These are phyloP conservation scores for Retiboletus flavoniger DNA, from an alignment of 1,284 basidiomycete genomes.

Conservation along the genomic window DNA sequence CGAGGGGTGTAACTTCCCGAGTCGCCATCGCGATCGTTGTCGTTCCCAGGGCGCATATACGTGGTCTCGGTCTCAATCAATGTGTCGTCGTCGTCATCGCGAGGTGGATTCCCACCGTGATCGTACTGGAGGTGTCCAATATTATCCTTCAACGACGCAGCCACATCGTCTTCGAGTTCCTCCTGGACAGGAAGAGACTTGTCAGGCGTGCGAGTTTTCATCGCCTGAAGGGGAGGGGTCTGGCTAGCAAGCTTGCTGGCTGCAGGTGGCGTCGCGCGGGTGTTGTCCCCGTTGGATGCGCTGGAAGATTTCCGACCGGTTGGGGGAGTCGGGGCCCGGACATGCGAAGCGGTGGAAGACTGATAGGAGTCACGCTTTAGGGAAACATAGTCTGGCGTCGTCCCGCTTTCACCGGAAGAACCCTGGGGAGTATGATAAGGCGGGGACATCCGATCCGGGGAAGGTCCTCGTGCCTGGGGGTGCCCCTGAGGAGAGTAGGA, in stretches of 20 bases:
- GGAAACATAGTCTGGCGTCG: constrained; percentile 43
- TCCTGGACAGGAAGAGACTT: constrained; percentile 75
- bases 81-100: constrained; percentile 51
- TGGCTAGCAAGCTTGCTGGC: constrained; percentile 46
- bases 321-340: constrained; percentile 32
- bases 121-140: constrained; percentile 24
- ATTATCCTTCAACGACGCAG: constrained; percentile 33
- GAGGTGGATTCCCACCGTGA: constrained; percentile 35
- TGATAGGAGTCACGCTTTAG: constrained; percentile 51
- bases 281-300: constrained; percentile 34
- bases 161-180: constrained; percentile 66
- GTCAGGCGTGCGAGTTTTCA: constrained; percentile 62
- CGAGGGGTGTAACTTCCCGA: constrained; percentile 61
- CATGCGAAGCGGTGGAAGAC: constrained; percentile 20
- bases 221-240: constrained; percentile 55
- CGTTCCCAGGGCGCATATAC: constrained; percentile 30
- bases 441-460: constrained; percentile 57
- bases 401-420: constrained; percentile 52
- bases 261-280: constrained; percentile 46
- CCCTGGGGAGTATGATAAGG: constrained; percentile 51
- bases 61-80: constrained; percentile 44
- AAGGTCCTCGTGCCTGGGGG: constrained; percentile 31
- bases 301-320: constrained; percentile 38
- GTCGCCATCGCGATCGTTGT: constrained; percentile 34
- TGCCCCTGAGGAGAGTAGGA: constrained; percentile 45